Evolutionary conservation across 352 stramenopile genomes (phyloP), one percentile per base, ranked within the genome.

Genomic region (Plasmopara halstedii): DNA sequence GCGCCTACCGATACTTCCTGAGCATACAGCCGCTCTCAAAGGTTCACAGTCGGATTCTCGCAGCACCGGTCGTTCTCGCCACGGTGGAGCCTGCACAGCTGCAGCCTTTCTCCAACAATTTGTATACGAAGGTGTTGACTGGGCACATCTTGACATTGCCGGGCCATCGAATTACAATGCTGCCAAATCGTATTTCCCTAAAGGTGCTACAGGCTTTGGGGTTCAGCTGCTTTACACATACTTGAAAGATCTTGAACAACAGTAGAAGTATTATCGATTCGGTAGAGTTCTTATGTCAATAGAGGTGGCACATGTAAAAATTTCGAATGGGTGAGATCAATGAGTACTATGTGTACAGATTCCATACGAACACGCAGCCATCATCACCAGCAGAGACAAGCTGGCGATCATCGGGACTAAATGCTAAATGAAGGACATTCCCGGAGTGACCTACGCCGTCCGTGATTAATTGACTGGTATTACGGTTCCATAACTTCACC

Each of bases 331-430:
- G 31, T 35, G 13, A 33, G 26, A 23, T 22, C 19, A 38, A 21
- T 7, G 21, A 19, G 47, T 65, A 45, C 18, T 70, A 57, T 10
- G 67, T 77, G 62, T 92, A 97, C 29, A 96, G 60, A 50, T 97
- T 96, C 86, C 86, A 97, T 39, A 97, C 63, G 46, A 97, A 94
- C 25, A 97, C 74, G 60, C 82, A 81, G 41, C 89, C 88, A 50
- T 97, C 90, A 20, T 95, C 82, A 32, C 90, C 90, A 3, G 95
- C 84, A 0, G 73, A 91, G 14, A 96, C 67, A 29, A 97, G 78
- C 58, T 97, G 90, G 34, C 83, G 74, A 47, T 97, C 90, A 53
- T 97, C 86, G 2, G 85, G 76, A 46, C 80, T 94, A 56, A 97
- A 97, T 1, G 67, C 73, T 0, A 96, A 51, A n/a, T 65, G 59